Evolutionary conservation across 495 filamentous ascomycete species (phyloP).

Genomic region (Xylaria nigripes): DNA sequence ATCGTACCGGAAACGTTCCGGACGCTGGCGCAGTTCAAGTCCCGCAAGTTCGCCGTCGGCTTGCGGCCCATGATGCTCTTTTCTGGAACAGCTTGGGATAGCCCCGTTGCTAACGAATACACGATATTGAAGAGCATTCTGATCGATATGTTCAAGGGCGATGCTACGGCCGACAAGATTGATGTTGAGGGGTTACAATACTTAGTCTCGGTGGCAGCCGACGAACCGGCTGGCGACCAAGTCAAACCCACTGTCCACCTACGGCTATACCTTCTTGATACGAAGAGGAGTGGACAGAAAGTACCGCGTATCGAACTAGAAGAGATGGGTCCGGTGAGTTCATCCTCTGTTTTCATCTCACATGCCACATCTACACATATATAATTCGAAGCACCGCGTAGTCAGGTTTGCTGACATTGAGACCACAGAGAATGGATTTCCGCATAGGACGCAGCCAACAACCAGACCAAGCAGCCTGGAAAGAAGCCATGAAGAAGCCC

Average conservation of each 20-base stretch:
- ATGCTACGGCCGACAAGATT: conserved; percentile 55
- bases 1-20: conserved; percentile 61
- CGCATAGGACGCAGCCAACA: conserved; percentile 71
- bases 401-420: background rate
- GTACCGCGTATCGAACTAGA: conserved; percentile 86
- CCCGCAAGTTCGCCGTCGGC: conserved; percentile 69
- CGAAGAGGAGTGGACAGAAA: conserved; percentile 76
- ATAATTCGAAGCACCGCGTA: background rate
- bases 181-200: conserved; percentile 94
- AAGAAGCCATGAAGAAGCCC: conserved; percentile 83
- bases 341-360: background rate
- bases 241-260: conserved; percentile 67
- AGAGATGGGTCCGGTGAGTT: conserved; percentile 70
- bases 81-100: conserved; percentile 76
- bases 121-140: conserved; percentile 80
- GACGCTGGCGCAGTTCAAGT: conserved; percentile 68
- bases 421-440: conserved; percentile 65
- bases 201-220: conserved; percentile 68
- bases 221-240: conserved; percentile 50
- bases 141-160: conserved; percentile 76
- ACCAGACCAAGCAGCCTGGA: conserved; percentile 66
- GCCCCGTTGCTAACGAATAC: conserved; percentile 61
- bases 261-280: conserved; percentile 73
- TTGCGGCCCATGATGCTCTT: conserved; percentile 84
- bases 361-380: background rate